These are phyloP conservation scores for Cystobasidium sp. DNA, from an alignment of 1,284 basidiomycete genomes.

Conservation along the genomic window DNA sequence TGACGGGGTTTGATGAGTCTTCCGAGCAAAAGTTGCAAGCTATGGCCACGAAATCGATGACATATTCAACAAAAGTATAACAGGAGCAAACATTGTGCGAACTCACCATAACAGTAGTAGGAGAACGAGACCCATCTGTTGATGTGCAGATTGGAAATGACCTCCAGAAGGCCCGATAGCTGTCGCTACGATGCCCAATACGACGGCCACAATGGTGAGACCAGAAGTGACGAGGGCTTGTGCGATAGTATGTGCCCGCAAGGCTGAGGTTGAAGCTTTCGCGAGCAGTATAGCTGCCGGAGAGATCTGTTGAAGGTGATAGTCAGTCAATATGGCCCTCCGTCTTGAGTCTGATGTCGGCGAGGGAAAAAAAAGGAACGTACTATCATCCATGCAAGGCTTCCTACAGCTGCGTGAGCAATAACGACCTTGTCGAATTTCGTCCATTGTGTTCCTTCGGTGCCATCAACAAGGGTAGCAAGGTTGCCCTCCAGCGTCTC, in stretches of 20 bases:
- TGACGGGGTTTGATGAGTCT: background rate
- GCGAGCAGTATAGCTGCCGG: slow-evolving; percentile 38
- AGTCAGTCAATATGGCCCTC: background rate
- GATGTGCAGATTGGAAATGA: slow-evolving; percentile 37
- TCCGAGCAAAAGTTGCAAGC: slow-evolving; percentile 28
- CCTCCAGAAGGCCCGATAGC: background rate
- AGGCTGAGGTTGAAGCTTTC: background rate
- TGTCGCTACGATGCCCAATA: slow-evolving; percentile 33
- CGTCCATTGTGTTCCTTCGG: slow-evolving; percentile 10
- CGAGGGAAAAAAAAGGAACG: background rate
- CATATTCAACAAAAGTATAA: background rate
- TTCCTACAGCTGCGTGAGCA: slow-evolving; percentile 43
- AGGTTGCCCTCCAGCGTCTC: background rate
- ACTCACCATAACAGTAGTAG: slow-evolving; percentile 33
- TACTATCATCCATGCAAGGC: slow-evolving; percentile 41
- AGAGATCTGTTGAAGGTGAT: slow-evolving; percentile 24
- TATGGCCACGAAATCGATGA: background rate
- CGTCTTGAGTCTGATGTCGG: background rate
- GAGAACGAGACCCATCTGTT: slow-evolving; percentile 41
- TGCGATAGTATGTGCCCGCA: slow-evolving; percentile 5
- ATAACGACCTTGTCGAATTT: slow-evolving; percentile 37
- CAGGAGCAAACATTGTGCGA: background rate
- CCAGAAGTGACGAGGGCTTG: slow-evolving; percentile 15
- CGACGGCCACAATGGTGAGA: slow-evolving; percentile 37
- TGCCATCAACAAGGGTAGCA: background rate